Evolutionary conservation across 768 basidiomycete genomes (phyloP).

Genomic region (Tephrocybe sp.): DNA sequence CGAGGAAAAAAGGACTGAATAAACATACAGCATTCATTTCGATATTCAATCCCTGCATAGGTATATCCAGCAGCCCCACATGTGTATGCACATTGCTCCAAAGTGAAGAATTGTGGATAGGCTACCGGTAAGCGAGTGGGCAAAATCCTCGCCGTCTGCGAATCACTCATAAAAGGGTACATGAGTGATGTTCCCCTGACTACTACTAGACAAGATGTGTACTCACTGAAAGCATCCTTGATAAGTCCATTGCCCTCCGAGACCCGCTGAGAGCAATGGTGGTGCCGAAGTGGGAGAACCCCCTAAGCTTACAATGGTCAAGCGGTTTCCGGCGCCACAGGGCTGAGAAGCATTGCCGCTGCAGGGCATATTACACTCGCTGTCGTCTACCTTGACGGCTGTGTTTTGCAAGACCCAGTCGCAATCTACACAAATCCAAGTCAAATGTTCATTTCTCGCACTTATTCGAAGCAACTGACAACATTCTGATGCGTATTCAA

Average conservation of each 20-base stretch:
- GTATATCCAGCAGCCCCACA: conserved; percentile 2
- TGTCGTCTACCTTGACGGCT: conserved; percentile 8
- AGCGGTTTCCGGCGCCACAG: conserved; percentile 1
- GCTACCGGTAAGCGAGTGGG: background rate
- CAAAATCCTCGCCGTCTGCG: conserved; percentile 4
- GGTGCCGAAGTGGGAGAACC: conserved; percentile 6
- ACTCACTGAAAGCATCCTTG: conserved; percentile 11
- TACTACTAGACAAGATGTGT: too few species aligned
- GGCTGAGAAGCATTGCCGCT: conserved; percentile 5
- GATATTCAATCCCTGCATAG: conserved; percentile 9
- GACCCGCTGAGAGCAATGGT: background rate
- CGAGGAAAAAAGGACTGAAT: background rate
- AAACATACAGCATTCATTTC: conserved; percentile 10
- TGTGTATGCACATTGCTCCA: conserved; percentile 5
- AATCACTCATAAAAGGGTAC: conserved; percentile 1
- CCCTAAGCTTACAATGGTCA: conserved; percentile 1
- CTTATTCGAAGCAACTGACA: background rate
- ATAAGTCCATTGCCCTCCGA: conserved; percentile 6
- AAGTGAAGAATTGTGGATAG: conserved; percentile 7
- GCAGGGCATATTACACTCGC: conserved; percentile 9
- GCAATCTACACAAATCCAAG: background rate
- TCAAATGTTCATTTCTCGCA: too few species aligned
- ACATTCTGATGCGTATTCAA: background rate
- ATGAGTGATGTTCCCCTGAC: background rate
- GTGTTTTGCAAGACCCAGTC: conserved; percentile 9